Base-by-base conservation (phyloP, 106 monocot genomes). In the Dendrobium chrysotoxum region DNA sequence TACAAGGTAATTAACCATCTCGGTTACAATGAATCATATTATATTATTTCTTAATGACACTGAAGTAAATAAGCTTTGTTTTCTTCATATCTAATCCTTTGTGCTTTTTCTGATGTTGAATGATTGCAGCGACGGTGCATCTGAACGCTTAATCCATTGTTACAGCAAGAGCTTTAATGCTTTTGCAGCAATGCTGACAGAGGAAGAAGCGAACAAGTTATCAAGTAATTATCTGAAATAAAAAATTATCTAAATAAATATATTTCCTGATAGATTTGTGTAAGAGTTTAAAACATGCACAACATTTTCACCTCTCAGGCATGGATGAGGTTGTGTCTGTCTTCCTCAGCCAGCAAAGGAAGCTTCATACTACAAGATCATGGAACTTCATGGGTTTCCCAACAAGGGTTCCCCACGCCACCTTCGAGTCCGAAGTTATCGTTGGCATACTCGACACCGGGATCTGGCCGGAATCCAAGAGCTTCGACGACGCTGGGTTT, bases 401-500 rank as follows among this genome's bases (percentile, higher is more conserved):
- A 5, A 0, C 4, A 2, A 76, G n/a, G 7, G 55, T 23, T 23
- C 28, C 28, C 28, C 55, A 18, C 0, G 80, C 46, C 23, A 5
- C 28, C 89, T 98, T 94, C 81, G 97, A 94, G 10, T 89, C 92
- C 61, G 97, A 98, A 47, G 90, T 92, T 77, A 78, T 98, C 45
- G 61, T 98, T 7, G 97, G 89, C 80, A 81, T 98, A 57, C 89
- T 98, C 57, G 97, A 98, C 85, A 98, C 94, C 53, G 82, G 85
- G 31, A 75, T 79, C 42, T 80, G 80, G 79, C 83, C 80, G 7
- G 80, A 77, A 26, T 86, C 86, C 13, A 80, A 77, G 12, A 83
- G 83, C 72, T 87, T 87, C 20, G 74, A 9, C 12, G 83, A 87
- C 75, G 78, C 70, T 39, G 87, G 87, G 0, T 75, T 81, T n/a